These are phyloP conservation scores for Clonostachys sp. DNA, from an alignment of 2,329 filamentous ascomycete species.

Conservation along the genomic window DNA sequence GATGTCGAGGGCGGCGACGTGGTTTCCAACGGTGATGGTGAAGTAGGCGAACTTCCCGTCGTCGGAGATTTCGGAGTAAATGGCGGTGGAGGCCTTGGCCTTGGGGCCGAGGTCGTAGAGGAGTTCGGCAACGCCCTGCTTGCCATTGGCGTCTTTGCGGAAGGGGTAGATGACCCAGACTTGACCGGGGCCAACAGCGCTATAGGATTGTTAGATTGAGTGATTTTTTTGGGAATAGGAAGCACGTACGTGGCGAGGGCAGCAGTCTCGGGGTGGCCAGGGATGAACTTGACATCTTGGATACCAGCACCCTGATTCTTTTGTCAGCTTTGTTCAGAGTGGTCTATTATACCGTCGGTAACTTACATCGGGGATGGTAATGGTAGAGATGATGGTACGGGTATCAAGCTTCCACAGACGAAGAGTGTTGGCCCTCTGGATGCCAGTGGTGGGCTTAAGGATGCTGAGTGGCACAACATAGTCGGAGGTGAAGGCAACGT, in stretches of 20 bases:
- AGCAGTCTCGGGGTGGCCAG: constrained; percentile 51
- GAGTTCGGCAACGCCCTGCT: constrained; percentile 52
- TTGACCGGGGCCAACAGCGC: constrained; percentile 52
- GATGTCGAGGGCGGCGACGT: constrained; percentile 58
- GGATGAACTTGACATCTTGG: constrained; percentile 63
- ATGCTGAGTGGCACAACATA: constrained; percentile 59
- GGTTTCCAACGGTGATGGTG: constrained; percentile 56
- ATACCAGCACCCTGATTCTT: constrained; percentile 45
- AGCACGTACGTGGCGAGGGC: constrained; percentile 45
- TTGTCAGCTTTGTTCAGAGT: not conserved
- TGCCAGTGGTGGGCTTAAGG: constrained; percentile 52
- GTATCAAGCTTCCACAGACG: constrained; percentile 52
- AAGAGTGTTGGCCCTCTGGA: constrained; percentile 50
- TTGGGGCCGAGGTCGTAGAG: constrained; percentile 54
- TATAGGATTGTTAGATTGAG: constrained; percentile 1
- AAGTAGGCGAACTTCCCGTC: constrained; percentile 56
- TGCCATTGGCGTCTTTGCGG: constrained; percentile 47
- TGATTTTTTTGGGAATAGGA: not conserved
- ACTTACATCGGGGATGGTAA: constrained; percentile 51
- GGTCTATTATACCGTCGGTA: not conserved
- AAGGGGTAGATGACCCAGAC: constrained; percentile 64
- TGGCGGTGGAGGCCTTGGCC: constrained; percentile 50
- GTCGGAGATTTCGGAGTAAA: constrained; percentile 55
- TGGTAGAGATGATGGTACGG: constrained; percentile 51
- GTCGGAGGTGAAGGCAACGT: constrained; percentile 56